phyloP scores from a whole-genome alignment of 2,329 filamentous ascomycete species.

The Pyrenophora seminiperda region DNA sequence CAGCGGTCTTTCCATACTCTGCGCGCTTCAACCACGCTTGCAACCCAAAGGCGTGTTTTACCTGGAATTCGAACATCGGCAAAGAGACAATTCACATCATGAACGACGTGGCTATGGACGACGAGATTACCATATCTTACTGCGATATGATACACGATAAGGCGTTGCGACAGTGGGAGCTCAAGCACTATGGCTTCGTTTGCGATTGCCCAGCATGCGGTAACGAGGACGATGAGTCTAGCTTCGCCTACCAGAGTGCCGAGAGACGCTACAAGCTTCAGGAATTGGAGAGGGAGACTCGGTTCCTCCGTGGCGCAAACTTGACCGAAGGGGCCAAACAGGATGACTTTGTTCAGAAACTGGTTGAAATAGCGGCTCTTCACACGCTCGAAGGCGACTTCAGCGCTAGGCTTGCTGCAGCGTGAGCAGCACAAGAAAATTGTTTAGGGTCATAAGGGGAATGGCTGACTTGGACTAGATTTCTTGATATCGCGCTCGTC shows the following conservation, averaged over 20 bases:
- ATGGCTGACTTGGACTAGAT: conserved; percentile 24
- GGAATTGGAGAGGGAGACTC: conserved; percentile 42
- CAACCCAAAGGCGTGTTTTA: conserved; percentile 48
- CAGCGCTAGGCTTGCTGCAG: conserved; percentile 29
- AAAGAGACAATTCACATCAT: conserved; percentile 45
- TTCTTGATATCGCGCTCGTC: conserved; percentile 40
- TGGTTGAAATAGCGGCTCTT: conserved; percentile 38
- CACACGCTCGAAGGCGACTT: conserved; percentile 35
- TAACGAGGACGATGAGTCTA: conserved; percentile 36
- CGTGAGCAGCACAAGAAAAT: conserved; percentile 24
- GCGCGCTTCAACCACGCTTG: conserved; percentile 52
- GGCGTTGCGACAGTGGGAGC: conserved; percentile 35
- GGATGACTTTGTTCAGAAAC: conserved; percentile 22
- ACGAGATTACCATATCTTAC: conserved; percentile 49
- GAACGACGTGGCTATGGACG: conserved; percentile 40
- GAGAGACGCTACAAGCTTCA: conserved; percentile 40
- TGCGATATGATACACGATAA: conserved; percentile 43
- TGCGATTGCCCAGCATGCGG: conserved; percentile 48
- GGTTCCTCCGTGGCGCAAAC: conserved; percentile 17
- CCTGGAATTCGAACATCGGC: conserved; percentile 39
- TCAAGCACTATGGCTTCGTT: conserved; percentile 46
- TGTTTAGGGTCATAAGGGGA: no score
- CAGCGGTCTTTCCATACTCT: conserved; percentile 45
- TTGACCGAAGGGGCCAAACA: conserved; percentile 21
- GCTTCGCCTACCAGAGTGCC: conserved; percentile 34